Conservation (phyloP, 1,284 basidiomycete genomes). For the Cryptococcus deneoformans region DNA sequence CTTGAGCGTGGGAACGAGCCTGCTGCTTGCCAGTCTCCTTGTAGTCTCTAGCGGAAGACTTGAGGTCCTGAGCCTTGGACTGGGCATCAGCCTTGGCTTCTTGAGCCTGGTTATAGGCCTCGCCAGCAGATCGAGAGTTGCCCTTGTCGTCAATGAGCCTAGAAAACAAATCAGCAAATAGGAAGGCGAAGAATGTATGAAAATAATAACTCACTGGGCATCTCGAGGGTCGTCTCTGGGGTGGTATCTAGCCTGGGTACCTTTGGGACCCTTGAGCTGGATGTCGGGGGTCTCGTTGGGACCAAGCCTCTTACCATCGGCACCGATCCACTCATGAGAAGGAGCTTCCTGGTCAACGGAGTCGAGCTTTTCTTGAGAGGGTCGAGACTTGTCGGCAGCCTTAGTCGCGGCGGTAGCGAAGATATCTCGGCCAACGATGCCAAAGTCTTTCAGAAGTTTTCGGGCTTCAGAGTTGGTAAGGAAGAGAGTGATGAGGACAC, state of each 20-base stretch:
- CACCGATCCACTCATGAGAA: conserved; percentile 55
- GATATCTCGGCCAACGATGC: conserved; percentile 72
- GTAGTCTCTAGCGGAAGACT: conserved; percentile 9
- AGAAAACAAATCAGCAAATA: not conserved
- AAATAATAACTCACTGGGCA: conserved; percentile 36
- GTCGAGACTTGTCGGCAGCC: conserved; percentile 70
- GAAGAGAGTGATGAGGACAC: conserved; percentile 74
- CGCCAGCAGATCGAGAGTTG: conserved; percentile 42
- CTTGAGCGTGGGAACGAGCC: conserved; percentile 53
- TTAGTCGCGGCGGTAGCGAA: conserved; percentile 73
- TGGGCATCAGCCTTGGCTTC: conserved; percentile 35
- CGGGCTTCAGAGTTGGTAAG: conserved; percentile 89
- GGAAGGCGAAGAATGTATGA: no score
- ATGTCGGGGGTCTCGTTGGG: conserved; percentile 45
- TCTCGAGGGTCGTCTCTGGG: conserved; percentile 45
- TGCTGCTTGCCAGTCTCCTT: conserved; percentile 51
- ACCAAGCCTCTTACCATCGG: conserved; percentile 51
- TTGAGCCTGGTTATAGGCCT: conserved; percentile 44
- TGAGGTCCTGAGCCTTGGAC: not conserved
- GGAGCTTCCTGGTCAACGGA: conserved; percentile 69
- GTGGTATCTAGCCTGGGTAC: conserved; percentile 51
- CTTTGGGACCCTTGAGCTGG: conserved; percentile 42
- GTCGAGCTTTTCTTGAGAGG: conserved; percentile 61
- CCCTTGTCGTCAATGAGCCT: conserved; percentile 46
- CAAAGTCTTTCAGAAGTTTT: conserved; percentile 79